A percentile compares a stretch with the other conserved stretches of the same genome.
Conservation (phyloP, 139 green algal species). For the Tetradesmus obliquus region DNA sequence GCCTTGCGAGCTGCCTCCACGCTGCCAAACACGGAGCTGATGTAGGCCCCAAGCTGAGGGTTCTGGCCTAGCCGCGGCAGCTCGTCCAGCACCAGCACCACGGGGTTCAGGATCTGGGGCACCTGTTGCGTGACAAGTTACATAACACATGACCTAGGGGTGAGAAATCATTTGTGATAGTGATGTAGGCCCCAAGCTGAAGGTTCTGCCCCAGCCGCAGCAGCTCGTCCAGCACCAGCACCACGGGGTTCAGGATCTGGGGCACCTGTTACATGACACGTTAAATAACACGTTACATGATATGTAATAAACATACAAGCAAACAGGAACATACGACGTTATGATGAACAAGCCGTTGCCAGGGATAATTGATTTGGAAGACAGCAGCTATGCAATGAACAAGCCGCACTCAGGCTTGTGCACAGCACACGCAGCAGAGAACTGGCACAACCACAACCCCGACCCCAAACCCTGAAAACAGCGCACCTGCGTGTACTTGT, state of each 20-base stretch:
- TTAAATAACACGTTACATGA: neutral
- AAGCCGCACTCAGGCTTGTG: neutral
- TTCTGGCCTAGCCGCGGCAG: slow-evolving; percentile 67
- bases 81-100: slow-evolving; percentile 88
- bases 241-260: slow-evolving; percentile 92
- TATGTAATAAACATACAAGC: neutral
- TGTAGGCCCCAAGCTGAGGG: slow-evolving; percentile 56
- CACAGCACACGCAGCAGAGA: neutral
- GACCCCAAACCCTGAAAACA: no score
- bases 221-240: slow-evolving; percentile 88
- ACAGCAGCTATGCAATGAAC: neutral
- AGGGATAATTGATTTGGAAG: neutral
- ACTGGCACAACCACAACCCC: neutral
- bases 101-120: slow-evolving; percentile 92
- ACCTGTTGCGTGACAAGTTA: slow-evolving; percentile 68
- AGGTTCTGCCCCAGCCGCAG: slow-evolving; percentile 58
- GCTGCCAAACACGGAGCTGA: slow-evolving; percentile 70
- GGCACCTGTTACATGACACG: slow-evolving; percentile 75
- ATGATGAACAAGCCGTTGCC: neutral
- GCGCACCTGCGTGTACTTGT: slow-evolving; percentile 93
- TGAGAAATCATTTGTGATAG: no score
- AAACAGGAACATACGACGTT: neutral
- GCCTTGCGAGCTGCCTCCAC: slow-evolving; percentile 75
- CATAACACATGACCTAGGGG: neutral
- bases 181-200: slow-evolving; percentile 61